These are phyloP conservation scores for Ormosia semicastrata DNA, from an alignment of 306 rosid species.

Conservation along the genomic window DNA sequence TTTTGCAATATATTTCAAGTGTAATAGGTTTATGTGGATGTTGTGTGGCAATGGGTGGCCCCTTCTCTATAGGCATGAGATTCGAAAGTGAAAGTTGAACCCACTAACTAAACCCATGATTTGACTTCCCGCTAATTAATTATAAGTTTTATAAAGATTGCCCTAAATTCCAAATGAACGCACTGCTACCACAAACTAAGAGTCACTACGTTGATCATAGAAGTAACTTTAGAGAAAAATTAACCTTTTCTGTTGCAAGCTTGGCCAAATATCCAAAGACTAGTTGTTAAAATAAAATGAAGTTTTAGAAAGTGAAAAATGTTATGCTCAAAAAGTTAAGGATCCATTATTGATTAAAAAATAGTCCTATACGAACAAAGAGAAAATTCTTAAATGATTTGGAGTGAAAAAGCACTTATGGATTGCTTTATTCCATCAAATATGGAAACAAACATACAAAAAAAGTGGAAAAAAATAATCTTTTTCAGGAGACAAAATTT, in stretches of 20 bases:
- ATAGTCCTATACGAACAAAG: not conserved
- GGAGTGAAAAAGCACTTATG: not conserved
- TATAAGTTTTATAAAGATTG: not conserved
- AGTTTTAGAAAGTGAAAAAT: not conserved
- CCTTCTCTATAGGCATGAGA: conserved; percentile 32
- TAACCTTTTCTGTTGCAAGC: not conserved
- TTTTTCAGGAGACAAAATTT: too few species aligned
- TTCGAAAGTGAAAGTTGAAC: conserved; percentile 47
- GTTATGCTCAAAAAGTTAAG: not conserved
- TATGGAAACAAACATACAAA: not conserved
- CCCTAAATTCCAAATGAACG: not conserved
- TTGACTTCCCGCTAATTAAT: conserved; percentile 15
- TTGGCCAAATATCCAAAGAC: not conserved
- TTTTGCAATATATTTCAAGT: conserved; percentile 4
- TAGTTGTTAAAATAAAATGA: not conserved
- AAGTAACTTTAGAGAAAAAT: conserved; percentile 5
- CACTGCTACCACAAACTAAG: not conserved
- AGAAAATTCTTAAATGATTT: not conserved
- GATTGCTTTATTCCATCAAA: not conserved
- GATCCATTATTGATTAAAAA: not conserved
- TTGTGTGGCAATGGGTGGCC: conserved; percentile 29
- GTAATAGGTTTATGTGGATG: not conserved
- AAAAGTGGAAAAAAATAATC: too few species aligned
- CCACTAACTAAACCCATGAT: conserved; percentile 43
- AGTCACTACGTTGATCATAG: not conserved